A percentile compares a stretch with the other conserved stretches of the same genome.
phyloP scores from a whole-genome alignment of 2,329 filamentous ascomycete genomes.

The Magnaporthiopsis poae region DNA sequence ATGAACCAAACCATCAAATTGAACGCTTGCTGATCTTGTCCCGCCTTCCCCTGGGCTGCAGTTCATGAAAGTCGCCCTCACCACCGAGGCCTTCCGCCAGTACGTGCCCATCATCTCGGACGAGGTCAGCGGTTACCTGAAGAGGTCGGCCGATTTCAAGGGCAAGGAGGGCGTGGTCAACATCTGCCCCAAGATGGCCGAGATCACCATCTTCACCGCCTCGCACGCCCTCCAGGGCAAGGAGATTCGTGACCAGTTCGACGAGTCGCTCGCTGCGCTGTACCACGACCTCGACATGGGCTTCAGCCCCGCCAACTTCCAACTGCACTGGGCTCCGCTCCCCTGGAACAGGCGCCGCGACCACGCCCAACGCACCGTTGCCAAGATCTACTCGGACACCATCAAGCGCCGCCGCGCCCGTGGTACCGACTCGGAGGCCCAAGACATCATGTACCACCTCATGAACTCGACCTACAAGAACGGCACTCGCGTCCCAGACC shows the following conservation, averaged over 20 bases:
- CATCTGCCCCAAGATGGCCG: conserved; percentile 57
- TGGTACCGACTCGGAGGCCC: conserved; percentile 32
- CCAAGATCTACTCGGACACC: conserved; percentile 64
- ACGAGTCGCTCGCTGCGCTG: conserved; percentile 61
- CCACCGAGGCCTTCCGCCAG: conserved; percentile 49
- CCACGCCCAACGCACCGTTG: conserved; percentile 62
- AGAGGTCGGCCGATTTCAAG: conserved; percentile 45
- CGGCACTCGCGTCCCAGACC: conserved; percentile 57
- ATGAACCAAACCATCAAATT: too few relatives aligned
- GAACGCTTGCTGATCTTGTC: conserved; percentile 7
- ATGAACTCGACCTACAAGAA: conserved; percentile 71
- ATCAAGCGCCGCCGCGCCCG: conserved; percentile 48
- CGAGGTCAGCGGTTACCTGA: conserved; percentile 59
- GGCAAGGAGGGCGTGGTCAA: conserved; percentile 52
- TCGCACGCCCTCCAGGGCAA: conserved; percentile 65
- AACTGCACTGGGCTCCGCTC: conserved; percentile 68
- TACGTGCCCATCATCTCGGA: conserved; percentile 64
- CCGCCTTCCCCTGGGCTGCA: conserved; percentile 17
- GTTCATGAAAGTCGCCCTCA: conserved; percentile 64
- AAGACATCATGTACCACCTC: conserved; percentile 70
- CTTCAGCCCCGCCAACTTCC: conserved; percentile 73
- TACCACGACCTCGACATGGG: conserved; percentile 75
- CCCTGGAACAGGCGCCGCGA: conserved; percentile 68
- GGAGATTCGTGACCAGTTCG: conserved; percentile 63
- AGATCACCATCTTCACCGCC: conserved; percentile 76